Evolutionary conservation across 2,329 filamentous ascomycete genomes (phyloP).

Genomic region (Aspergillus sp.): DNA sequence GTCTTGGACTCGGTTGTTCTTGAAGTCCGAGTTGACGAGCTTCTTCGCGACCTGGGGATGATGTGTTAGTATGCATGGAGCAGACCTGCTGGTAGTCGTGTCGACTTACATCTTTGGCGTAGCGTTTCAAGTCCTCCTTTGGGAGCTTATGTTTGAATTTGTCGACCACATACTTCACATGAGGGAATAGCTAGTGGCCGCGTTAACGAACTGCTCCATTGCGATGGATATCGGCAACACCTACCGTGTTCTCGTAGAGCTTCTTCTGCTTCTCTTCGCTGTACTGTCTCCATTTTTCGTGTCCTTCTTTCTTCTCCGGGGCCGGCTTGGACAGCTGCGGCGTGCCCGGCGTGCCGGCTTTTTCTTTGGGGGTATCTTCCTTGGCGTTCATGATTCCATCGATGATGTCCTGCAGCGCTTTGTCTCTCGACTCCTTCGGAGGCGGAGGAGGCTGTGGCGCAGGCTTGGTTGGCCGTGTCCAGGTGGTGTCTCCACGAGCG

Average conservation of each 20-base stretch:
- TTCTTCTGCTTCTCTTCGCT: slow-evolving; percentile 84
- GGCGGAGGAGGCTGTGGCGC: slow-evolving; percentile 61
- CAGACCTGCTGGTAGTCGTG: slow-evolving; percentile 50
- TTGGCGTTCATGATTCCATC: slow-evolving; percentile 75
- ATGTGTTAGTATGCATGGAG: slow-evolving; percentile 51
- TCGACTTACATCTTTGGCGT: slow-evolving; percentile 58
- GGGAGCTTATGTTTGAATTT: slow-evolving; percentile 85
- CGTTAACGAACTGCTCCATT: slow-evolving; percentile 8
- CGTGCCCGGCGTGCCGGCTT: slow-evolving; percentile 59
- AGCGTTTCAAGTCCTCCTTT: slow-evolving; percentile 68
- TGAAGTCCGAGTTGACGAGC: slow-evolving; percentile 87
- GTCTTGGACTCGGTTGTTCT: slow-evolving; percentile 79
- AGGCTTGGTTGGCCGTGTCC: slow-evolving; percentile 72
- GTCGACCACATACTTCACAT: slow-evolving; percentile 80
- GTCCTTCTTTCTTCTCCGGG: slow-evolving; percentile 45
- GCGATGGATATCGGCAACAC: slow-evolving; percentile 30
- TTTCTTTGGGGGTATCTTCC: slow-evolving; percentile 52
- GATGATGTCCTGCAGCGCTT: slow-evolving; percentile 78
- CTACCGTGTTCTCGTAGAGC: slow-evolving; percentile 88
- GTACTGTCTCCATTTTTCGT: slow-evolving; percentile 51
- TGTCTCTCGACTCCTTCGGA: slow-evolving; percentile 68
- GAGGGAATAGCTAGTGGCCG: slow-evolving; percentile 66
- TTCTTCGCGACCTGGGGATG: slow-evolving; percentile 67
- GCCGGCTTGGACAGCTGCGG: slow-evolving; percentile 59
- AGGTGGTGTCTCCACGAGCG: slow-evolving; percentile 72